Conservation (phyloP, 2,329 filamentous ascomycete species). For the Ophiobolus disseminans region DNA sequence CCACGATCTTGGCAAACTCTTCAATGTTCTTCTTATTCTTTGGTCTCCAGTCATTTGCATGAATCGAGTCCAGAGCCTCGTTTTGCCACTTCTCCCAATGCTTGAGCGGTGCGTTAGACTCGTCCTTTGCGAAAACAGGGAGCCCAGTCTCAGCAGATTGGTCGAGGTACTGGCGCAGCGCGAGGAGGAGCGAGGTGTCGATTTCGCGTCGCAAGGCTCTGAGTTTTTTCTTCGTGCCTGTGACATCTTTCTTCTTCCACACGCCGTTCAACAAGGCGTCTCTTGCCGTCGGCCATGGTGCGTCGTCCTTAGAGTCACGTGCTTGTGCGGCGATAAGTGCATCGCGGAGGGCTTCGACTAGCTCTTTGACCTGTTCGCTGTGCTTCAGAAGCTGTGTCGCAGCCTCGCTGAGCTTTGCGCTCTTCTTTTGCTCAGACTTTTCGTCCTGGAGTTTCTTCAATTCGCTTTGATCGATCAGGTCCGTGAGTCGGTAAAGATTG, state of each 20-base stretch:
- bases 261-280: slow-evolving; percentile 45
- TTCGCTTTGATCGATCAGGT: slow-evolving; percentile 27
- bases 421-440: slow-evolving; percentile 22
- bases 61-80: slow-evolving; percentile 32
- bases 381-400: slow-evolving; percentile 35
- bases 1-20: slow-evolving; percentile 35
- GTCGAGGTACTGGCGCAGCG: slow-evolving; percentile 39
- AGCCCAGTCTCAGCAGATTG: slow-evolving; percentile 38
- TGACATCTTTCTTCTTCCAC: slow-evolving; percentile 40
- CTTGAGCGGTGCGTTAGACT: slow-evolving; percentile 9
- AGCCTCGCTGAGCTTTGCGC: slow-evolving; percentile 34
- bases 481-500: slow-evolving; percentile 31
- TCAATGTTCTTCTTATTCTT: slow-evolving; percentile 40
- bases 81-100: slow-evolving; percentile 40
- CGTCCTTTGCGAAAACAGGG: slow-evolving; percentile 30
- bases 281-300: slow-evolving; percentile 27
- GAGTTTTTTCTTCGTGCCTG: slow-evolving; percentile 33
- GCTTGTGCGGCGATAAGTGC: slow-evolving; percentile 29
- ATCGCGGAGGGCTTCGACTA: slow-evolving; percentile 9
- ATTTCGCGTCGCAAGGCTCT: slow-evolving; percentile 30
- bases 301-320: slow-evolving; percentile 15
- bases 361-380: slow-evolving; percentile 30
- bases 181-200: slow-evolving; percentile 32
- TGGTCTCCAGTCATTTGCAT: slow-evolving; percentile 34
- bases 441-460: slow-evolving; percentile 26